Base-by-base conservation (phyloP, 345 rosid genomes). In the Brassica rapa region DNA sequence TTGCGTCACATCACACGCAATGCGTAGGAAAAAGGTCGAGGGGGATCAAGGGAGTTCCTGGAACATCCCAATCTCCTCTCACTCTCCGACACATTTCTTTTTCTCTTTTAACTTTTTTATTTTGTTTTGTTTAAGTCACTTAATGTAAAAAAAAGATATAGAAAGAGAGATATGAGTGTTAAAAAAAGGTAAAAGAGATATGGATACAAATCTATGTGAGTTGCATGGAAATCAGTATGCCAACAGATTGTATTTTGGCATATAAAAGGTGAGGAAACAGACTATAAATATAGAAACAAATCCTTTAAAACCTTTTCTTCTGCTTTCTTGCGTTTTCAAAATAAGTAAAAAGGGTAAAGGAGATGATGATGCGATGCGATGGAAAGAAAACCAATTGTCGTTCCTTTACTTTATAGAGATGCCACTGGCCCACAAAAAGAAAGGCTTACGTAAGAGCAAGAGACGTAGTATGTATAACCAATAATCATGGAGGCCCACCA, bases 1-100 rank as follows among this genome's bases (percentile, higher is more conserved):
- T 78, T 32, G 53, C 51, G 77, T 78, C 69, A 71, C 75, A 37
- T 25, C 10, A 35, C 63, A 24, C 63, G n/a, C 46, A 53, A 51
- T 49, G 15, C 21, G 65, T 53, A 30, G 60, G 4, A 14, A 51
- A 51, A 51, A 51, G 4, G 16, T 15, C 21, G 19, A 51, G 16
- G 56, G 56, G 56, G 15, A 6, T 35, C 8, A 21, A 43, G 53
- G 62, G 8, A 51, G 46, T 77, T 70, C 80, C 15, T 62, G 71
- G 81, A 77, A 63, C 15, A 74, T 23, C 15, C 25, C 49, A 41
- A 12, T 19, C 21, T 64, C 76, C 61, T 63, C 49, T 77, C 9
- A 51, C 8, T 35, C 9, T 51, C 33, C 62, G 74, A 76, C 76
- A 77, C 24, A 0, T 71, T 24, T 69, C 63, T 3, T 56, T 11